These are phyloP conservation scores for Ramaria rubella DNA, from an alignment of 768 basidiomycete species.

Conservation along the genomic window DNA sequence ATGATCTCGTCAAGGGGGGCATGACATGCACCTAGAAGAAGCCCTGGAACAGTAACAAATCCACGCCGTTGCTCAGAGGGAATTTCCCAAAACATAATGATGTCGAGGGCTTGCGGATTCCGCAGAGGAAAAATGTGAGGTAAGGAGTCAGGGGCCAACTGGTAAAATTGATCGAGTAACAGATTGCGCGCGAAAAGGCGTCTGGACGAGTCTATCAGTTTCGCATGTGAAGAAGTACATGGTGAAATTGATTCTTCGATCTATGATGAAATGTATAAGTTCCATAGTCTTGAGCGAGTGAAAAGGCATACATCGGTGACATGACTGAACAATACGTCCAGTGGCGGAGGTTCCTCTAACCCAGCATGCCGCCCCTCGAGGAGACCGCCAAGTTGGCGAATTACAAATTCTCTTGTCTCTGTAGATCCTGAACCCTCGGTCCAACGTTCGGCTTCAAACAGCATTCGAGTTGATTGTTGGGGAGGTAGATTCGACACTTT, in stretches of 20 bases:
- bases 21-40: constrained; percentile 62
- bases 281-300: neutral
- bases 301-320: constrained; percentile 28
- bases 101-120: constrained; percentile 63
- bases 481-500: constrained; percentile 31
- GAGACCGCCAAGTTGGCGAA: constrained; percentile 42
- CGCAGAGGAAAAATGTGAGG: constrained; percentile 73
- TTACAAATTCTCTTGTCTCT: constrained; percentile 46
- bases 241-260: neutral
- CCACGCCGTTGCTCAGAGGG: constrained; percentile 55
- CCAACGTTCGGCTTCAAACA: constrained; percentile 38
- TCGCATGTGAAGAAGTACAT: neutral
- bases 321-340: constrained; percentile 48
- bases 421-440: constrained; percentile 29
- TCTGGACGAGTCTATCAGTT: constrained; percentile 20
- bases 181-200: constrained; percentile 33
- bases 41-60: constrained; percentile 48
- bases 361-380: constrained; percentile 35
- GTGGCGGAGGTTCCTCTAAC: constrained; percentile 40
- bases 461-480: constrained; percentile 40
- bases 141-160: constrained; percentile 49
- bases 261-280: neutral
- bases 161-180: constrained; percentile 24
- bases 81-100: constrained; percentile 73
- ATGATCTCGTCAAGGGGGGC: constrained; percentile 58